These are phyloP conservation scores for Ananas comosus DNA, from an alignment of 176 grass and related monocot genomes.

Conservation along the genomic window DNA sequence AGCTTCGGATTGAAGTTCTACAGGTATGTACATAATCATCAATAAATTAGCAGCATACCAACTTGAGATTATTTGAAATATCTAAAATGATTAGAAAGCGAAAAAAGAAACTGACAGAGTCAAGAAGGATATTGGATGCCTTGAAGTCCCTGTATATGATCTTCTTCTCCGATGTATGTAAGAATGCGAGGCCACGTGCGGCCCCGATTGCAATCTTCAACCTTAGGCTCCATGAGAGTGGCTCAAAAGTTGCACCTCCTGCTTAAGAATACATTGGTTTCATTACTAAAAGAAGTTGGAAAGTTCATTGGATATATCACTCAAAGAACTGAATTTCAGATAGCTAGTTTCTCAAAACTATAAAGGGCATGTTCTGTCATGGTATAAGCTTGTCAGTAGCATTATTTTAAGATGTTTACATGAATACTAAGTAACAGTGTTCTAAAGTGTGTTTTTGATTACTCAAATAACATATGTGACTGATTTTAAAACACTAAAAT, in stretches of 20 bases:
- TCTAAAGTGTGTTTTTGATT: neutral
- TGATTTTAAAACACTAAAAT: too few relatives aligned
- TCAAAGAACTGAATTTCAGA: too few relatives aligned
- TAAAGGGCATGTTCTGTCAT: too few relatives aligned
- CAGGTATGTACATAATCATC: neutral
- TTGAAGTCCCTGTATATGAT: slow-evolving; percentile 35
- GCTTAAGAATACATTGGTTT: neutral
- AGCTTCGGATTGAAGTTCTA: slow-evolving; percentile 68
- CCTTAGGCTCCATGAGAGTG: slow-evolving; percentile 34
- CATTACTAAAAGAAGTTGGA: too few relatives aligned
- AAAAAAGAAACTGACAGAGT: slow-evolving; percentile 14
- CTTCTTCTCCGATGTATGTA: slow-evolving; percentile 31
- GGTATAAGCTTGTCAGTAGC: too few relatives aligned
- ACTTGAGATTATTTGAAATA: neutral
- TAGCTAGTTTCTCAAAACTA: too few relatives aligned
- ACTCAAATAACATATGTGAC: neutral
- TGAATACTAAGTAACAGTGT: too few relatives aligned
- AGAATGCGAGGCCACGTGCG: slow-evolving; percentile 28
- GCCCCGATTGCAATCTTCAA: slow-evolving; percentile 31
- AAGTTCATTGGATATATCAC: too few relatives aligned
- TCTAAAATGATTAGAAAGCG: neutral
- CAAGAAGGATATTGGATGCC: slow-evolving; percentile 32
- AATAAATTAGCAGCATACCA: neutral
- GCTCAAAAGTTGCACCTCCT: slow-evolving; percentile 23
- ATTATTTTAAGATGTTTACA: too few relatives aligned